phyloP scores from a whole-genome alignment of 352 stramenopile genomes.

The Phytopythium helicoides region DNA sequence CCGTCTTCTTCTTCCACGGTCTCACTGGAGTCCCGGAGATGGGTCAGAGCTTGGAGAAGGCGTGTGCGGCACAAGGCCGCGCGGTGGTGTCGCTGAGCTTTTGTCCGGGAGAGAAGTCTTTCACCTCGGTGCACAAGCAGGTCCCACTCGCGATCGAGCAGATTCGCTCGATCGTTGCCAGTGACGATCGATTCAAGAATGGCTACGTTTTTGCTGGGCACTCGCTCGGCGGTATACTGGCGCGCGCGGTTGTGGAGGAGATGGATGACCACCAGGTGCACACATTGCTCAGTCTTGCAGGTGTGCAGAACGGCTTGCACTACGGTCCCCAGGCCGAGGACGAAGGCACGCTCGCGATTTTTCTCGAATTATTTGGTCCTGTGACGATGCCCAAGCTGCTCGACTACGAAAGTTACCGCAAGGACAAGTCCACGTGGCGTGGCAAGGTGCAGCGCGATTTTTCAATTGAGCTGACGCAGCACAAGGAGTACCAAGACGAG shows the following conservation, averaged over 20 bases:
- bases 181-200: conserved; percentile 29
- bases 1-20: conserved; percentile 54
- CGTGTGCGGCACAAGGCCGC: conserved; percentile 24
- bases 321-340: conserved; percentile 40
- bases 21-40: conserved; percentile 25
- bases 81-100: conserved; percentile 40
- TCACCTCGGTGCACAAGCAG: conserved; percentile 24
- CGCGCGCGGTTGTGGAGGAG: conserved; percentile 46
- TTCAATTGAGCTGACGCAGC: conserved; percentile 15
- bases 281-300: conserved; percentile 41
- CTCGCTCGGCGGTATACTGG: conserved; percentile 38
- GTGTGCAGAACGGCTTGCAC: conserved; percentile 50
- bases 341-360: conserved; percentile 20
- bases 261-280: conserved; percentile 56
- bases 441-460: conserved; percentile 41
- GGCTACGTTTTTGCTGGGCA: conserved; percentile 52
- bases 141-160: conserved; percentile 41
- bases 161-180: conserved; percentile 32
- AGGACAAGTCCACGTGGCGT: background rate
- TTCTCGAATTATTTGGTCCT: conserved; percentile 28
- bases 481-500: conserved; percentile 25
- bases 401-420: conserved; percentile 25
- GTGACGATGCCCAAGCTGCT: conserved; percentile 24
- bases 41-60: conserved; percentile 26
- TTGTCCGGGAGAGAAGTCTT: conserved; percentile 33